A percentile compares a stretch with the other conserved stretches of the same genome.
Evolutionary conservation across 768 basidiomycete genomes (phyloP).

Genomic region (Naganishia onofrii): DNA sequence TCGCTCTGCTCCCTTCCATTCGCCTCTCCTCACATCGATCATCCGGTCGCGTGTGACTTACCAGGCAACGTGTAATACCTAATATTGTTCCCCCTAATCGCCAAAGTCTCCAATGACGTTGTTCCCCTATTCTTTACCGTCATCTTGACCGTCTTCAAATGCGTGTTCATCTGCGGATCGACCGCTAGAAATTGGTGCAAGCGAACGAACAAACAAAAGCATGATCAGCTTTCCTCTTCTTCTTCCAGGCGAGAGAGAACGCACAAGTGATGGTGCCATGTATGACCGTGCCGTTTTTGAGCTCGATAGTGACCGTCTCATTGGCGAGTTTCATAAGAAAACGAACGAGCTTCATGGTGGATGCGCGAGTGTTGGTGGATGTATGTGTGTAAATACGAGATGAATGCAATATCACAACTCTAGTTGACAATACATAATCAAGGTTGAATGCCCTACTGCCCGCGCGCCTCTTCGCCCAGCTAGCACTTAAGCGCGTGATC

Average conservation of each 20-base stretch:
- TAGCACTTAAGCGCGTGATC: too few species aligned
- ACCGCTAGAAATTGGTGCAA: slow-evolving; percentile 69
- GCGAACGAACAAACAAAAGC: slow-evolving; percentile 73
- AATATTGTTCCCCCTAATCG: slow-evolving; percentile 94
- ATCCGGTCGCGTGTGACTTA: not conserved
- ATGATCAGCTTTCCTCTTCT: too few species aligned
- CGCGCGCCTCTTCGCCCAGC: too few species aligned
- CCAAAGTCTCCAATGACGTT: slow-evolving; percentile 77
- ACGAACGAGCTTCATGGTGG: slow-evolving; percentile 78
- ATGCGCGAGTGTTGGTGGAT: slow-evolving; percentile 18
- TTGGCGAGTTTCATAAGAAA: slow-evolving; percentile 99
- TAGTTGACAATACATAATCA: too few species aligned
- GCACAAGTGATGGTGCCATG: slow-evolving; percentile 95
- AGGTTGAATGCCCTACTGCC: too few species aligned
- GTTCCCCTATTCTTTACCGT: slow-evolving; percentile 88
- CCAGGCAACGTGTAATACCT: slow-evolving; percentile 91
- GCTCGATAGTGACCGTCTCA: slow-evolving; percentile 95
- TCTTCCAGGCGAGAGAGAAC: slow-evolving; percentile 39
- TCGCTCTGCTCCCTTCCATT: not conserved
- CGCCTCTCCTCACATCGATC: not conserved
- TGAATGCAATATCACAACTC: too few species aligned
- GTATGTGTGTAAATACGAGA: too few species aligned
- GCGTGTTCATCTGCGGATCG: slow-evolving; percentile 99
- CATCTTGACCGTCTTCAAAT: slow-evolving; percentile 96
- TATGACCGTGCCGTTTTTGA: slow-evolving; percentile 93